Evolutionary conservation across 345 rosid species (phyloP).

Genomic region (Populus alba): DNA sequence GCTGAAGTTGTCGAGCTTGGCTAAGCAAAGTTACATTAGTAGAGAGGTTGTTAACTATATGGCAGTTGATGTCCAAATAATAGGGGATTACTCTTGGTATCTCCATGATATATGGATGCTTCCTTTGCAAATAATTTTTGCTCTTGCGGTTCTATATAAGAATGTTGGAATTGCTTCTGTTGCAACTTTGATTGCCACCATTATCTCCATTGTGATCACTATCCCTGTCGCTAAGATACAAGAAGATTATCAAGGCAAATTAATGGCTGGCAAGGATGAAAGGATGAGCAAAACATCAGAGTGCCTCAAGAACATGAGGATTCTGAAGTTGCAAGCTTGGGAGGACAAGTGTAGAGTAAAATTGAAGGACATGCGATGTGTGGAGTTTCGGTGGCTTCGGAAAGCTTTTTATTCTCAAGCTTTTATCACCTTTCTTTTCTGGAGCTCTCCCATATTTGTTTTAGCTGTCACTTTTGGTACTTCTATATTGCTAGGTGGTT

Average conservation of each 20-base stretch:
- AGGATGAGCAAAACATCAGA: constrained; percentile 99
- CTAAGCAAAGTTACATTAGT: constrained; percentile 93
- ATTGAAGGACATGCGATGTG: constrained; percentile 88
- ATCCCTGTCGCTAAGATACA: constrained; percentile 85
- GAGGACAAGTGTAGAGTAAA: constrained; percentile 78
- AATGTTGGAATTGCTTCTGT: constrained; percentile 94
- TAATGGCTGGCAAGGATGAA: constrained; percentile 98
- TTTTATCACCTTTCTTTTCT: constrained; percentile 88
- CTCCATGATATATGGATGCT: constrained; percentile 99
- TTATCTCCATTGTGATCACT: constrained; percentile 77
- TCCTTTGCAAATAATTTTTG: constrained; percentile 92
- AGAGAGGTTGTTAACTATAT: constrained; percentile 96
- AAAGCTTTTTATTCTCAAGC: constrained; percentile 98
- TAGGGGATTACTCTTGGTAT: constrained; percentile 98
- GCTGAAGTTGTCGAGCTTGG: constrained; percentile 77
- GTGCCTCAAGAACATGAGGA: constrained; percentile 97
- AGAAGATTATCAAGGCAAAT: constrained; percentile 91
- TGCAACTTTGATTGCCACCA: constrained; percentile 89
- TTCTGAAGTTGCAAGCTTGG: constrained; percentile 98
- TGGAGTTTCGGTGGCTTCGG: constrained; percentile 88
- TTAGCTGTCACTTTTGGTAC: constrained; percentile 92
- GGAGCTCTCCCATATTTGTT: constrained; percentile 99
- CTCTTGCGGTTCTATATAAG: constrained; percentile 87
- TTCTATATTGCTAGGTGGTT: constrained; percentile 74
- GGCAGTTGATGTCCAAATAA: constrained; percentile 98